Base-by-base conservation (phyloP, 116 monocot species). In the Zostera marina region DNA sequence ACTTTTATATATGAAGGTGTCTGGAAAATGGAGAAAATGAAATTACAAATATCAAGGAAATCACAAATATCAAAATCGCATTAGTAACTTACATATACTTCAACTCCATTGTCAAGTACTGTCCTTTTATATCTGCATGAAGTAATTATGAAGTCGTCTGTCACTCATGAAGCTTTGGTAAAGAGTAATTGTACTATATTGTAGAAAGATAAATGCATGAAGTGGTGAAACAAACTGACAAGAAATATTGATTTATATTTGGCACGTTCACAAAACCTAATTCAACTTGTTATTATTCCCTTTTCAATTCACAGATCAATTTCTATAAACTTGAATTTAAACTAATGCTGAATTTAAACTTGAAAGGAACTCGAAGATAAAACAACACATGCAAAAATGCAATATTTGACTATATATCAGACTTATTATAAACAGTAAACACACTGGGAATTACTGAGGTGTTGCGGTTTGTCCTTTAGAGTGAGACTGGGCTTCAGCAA, bases 401-500 rank as follows among this genome's bases (percentile, higher is more conserved):
- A 32, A 32, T 32, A 32, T 32, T 20, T 51, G 51, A 9, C 51
- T 4, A 19, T 51, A 51, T 51, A 51, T 3, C 8, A 7, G 19
- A 51, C n/a, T 22, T 53, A 55, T 13, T 14, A 13, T 0, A 0
- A 32, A 55, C 14, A 55, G 14, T 0, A 0, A 32, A 55, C 14
- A 55, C 25, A 59, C 11, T 15, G 21, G 19, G 46, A 32, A 26
- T 51, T 78, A 93, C 93, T 87, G 84, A 70, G 93, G 93, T 67
- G 62, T 44, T 63, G 75, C 81, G 24, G 81, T 81, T 69, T 78
- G 72, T 14, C 93, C 93, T 75, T 88, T 93, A 9, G 81, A 49
- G 63, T 74, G 60, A 53, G 87, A 63, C 52, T 76, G 93, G 46
- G 88, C 88, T 75, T 93, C 79, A 71, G 76, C 81, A 67, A 93